Evolutionary conservation across 345 rosid genomes (phyloP), one percentile per base, ranked within the genome.

Genomic region (Trapa incisa): DNA sequence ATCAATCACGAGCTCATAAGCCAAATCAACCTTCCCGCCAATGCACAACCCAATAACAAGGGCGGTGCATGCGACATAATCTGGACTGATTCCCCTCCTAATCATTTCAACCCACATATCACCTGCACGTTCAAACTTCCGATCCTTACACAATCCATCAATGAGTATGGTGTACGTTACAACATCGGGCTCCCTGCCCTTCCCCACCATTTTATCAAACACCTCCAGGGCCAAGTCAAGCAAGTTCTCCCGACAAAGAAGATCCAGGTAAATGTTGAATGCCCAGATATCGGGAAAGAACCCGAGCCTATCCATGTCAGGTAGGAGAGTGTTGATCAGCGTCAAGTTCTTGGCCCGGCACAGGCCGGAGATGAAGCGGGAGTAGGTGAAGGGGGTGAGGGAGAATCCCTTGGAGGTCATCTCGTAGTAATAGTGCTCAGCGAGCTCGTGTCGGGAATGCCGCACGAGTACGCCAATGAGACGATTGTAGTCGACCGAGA

Each of bases 361-460:
- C 71, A 94, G 83, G 72, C 89, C 84, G 57, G 96, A 90, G 74
- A 94, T 91, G 81, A 91, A 87, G 57, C 99, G 86, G 64, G 97
- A 91, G 84, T 89, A 87, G 70, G 99, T 94, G 78, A 89, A 87
- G 16, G 91, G 76, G 67, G 83, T 79, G 22, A 91, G 80, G n/a
- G 96, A 87, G 74, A 89, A 87, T 12, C 96, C 97, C 64, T 77
- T 81, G 6, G 85, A 80, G 62, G 70, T 72, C 92, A 94, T 81
- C 69, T 84, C 73, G 68, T 71, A 47, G 75, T 91, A 89, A 68
- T 82, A 73, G 47, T 75, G 81, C 61, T 85, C 85, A 43, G 93
- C 99, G 37, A 85, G 77, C 72, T 91, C 92, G 73, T 91, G 84
- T 29, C 91, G 87, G 6, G 84, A 67, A 41, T 85, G 77, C 47